These are phyloP conservation scores for Metschnikowia noctiluminum DNA, from an alignment of 805 yeast genomes.

Conservation along the genomic window DNA sequence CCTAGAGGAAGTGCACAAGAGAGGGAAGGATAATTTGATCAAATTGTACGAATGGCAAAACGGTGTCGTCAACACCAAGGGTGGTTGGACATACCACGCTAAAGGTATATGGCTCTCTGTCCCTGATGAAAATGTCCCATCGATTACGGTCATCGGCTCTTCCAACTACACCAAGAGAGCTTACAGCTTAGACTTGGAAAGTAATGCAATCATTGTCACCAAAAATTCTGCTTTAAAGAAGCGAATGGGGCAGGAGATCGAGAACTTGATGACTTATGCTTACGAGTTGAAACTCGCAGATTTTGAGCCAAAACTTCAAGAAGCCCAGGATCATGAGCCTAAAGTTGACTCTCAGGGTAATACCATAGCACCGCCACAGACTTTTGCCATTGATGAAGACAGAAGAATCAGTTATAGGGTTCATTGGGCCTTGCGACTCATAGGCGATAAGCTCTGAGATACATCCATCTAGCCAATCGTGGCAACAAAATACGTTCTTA, in stretches of 20 bases:
- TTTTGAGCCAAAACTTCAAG: constrained; percentile 41
- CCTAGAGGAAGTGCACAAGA: constrained; percentile 45
- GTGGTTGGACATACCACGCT: constrained; percentile 98
- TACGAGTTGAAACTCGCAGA: constrained; percentile 53
- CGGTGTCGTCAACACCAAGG: constrained; percentile 75
- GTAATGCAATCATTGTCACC: constrained; percentile 79
- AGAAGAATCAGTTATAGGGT: constrained; percentile 63
- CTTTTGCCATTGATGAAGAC: constrained; percentile 46
- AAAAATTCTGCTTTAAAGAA: constrained; percentile 55
- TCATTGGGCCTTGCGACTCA: constrained; percentile 51
- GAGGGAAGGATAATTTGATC: constrained; percentile 45
- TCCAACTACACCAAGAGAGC: constrained; percentile 92
- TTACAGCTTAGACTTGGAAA: constrained; percentile 81
- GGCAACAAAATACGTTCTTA: no score
- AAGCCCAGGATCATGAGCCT: constrained; percentile 11
- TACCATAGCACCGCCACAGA: constrained; percentile 15
- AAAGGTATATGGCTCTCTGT: constrained; percentile 85
- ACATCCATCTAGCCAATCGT: not conserved
- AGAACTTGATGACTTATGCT: constrained; percentile 54
- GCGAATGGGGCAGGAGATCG: constrained; percentile 60
- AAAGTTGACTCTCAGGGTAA: constrained; percentile 18
- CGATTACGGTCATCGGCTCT: constrained; percentile 82
- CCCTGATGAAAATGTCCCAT: constrained; percentile 57
- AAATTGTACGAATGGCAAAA: constrained; percentile 78
- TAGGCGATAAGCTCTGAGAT: constrained; percentile 11